phyloP scores from a whole-genome alignment of 169 alveolate species.

The Cryptosporidium sp. region DNA sequence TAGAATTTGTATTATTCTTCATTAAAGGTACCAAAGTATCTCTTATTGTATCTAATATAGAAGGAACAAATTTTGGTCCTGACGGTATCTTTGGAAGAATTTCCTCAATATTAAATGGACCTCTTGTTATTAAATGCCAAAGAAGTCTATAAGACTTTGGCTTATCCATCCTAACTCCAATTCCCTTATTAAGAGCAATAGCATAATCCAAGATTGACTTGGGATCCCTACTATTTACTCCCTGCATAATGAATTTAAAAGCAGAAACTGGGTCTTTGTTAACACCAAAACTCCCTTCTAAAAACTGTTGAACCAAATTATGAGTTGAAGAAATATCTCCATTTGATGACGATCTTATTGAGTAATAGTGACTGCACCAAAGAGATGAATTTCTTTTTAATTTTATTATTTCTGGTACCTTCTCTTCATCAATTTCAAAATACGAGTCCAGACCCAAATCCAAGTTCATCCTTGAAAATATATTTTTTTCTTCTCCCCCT shows the following conservation, averaged over 20 bases:
- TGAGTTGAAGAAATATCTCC: slow-evolving; percentile 66
- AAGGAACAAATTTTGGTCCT: slow-evolving; percentile 38
- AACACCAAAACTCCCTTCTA: slow-evolving; percentile 63
- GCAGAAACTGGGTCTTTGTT: slow-evolving; percentile 11
- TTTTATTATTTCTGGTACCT: slow-evolving; percentile 12
- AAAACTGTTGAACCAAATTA: slow-evolving; percentile 16
- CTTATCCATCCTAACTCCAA: slow-evolving; percentile 38
- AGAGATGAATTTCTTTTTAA: slow-evolving; percentile 42
- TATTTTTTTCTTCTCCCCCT: background rate
- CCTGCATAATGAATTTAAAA: slow-evolving; percentile 35
- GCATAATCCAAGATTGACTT: slow-evolving; percentile 59
- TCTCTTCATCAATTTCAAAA: background rate
- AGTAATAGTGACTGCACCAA: slow-evolving; percentile 70
- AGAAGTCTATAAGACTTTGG: slow-evolving; percentile 45
- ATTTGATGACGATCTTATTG: slow-evolving; percentile 37
- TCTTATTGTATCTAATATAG: slow-evolving; percentile 61
- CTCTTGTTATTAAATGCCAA: slow-evolving; percentile 53
- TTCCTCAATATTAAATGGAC: slow-evolving; percentile 51
- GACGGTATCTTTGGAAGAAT: slow-evolving; percentile 54
- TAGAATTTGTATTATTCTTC: slow-evolving; percentile 39
- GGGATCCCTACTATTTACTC: slow-evolving; percentile 64
- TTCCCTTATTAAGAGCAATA: slow-evolving; percentile 41
- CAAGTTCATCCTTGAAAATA: background rate
- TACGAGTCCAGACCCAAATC: background rate
- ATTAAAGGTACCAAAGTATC: slow-evolving; percentile 45